Percentiles rank a stretch among this genome's conserved stretches.
These are phyloP conservation scores for Phytopythium oedochilum DNA, from an alignment of 352 stramenopile species.

Conservation along the genomic window DNA sequence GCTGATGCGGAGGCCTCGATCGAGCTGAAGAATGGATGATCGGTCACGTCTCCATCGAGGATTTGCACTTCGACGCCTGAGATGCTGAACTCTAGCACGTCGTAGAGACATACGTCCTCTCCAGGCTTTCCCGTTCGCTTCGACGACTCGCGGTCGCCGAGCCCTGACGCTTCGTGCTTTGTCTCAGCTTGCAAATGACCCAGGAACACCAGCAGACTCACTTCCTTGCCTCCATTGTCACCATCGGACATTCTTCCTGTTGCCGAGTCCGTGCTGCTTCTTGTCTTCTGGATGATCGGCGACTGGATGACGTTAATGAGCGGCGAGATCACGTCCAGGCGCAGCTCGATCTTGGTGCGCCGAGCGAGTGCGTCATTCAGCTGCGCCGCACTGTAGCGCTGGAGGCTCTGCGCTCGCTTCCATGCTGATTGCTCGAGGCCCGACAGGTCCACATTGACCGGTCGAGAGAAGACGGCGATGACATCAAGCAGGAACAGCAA, in stretches of 20 bases:
- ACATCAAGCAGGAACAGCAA: conserved; percentile 69
- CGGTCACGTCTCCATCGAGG: conserved; percentile 20
- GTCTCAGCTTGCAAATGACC: conserved; percentile 70
- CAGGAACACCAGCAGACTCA: conserved; percentile 66
- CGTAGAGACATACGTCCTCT: conserved; percentile 54
- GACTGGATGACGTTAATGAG: conserved; percentile 70
- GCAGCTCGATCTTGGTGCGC: conserved; percentile 67
- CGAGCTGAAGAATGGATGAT: conserved; percentile 1
- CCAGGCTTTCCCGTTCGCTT: neutral
- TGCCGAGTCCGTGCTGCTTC: neutral
- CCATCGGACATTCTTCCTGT: neutral
- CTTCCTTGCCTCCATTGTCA: conserved; percentile 12
- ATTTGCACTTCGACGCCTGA: conserved; percentile 75
- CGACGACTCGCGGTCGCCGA: neutral
- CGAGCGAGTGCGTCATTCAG: conserved; percentile 59
- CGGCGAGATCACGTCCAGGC: conserved; percentile 77
- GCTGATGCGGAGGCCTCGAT: neutral
- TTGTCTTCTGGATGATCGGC: conserved; percentile 8
- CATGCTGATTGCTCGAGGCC: conserved; percentile 68
- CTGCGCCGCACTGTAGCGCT: conserved; percentile 74
- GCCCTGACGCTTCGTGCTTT: conserved; percentile 24
- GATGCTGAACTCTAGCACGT: conserved; percentile 74
- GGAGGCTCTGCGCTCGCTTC: conserved; percentile 66
- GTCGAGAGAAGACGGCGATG: conserved; percentile 62
- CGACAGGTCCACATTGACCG: conserved; percentile 71